phyloP scores from a whole-genome alignment of 2,329 filamentous ascomycete species.

The Aschersonia sp. region DNA sequence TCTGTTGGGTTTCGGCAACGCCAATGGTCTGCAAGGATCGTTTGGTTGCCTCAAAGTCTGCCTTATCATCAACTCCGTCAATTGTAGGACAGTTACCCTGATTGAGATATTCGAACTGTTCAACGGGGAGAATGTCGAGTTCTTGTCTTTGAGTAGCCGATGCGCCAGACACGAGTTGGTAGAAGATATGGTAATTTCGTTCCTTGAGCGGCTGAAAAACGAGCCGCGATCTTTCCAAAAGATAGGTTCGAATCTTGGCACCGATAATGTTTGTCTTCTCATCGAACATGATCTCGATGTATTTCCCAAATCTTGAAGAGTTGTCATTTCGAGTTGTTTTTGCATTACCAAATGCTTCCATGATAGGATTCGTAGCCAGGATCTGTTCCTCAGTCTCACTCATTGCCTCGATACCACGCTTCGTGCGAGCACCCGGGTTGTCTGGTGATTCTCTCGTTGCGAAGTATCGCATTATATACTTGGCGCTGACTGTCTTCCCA shows the following conservation, averaged over 20 bases:
- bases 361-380: conserved; percentile 93
- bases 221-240: conserved; percentile 85
- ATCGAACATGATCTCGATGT: conserved; percentile 99
- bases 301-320: conserved; percentile 97
- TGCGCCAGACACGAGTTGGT: conserved; percentile 89
- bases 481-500: conserved; percentile 96
- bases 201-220: conserved; percentile 97
- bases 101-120: conserved; percentile 92
- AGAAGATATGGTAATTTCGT: conserved; percentile 98
- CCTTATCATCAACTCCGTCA: conserved; percentile 88
- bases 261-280: conserved; percentile 90
- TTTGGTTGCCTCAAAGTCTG: conserved; percentile 80
- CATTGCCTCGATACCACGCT: conserved; percentile 66
- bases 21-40: conserved; percentile 80
- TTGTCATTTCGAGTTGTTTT: conserved; percentile 99
- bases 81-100: conserved; percentile 86
- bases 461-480: conserved; percentile 99
- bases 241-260: conserved; percentile 90
- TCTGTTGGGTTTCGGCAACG: conserved; percentile 58
- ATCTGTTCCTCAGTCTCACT: conserved; percentile 98
- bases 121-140: conserved; percentile 63
- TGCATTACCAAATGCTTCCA: conserved; percentile 99
- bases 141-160: conserved; percentile 70
- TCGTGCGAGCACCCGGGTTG: conserved; percentile 62
- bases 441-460: conserved; percentile 91